Evolutionary conservation across 1,284 basidiomycete genomes (phyloP), one percentile per base, ranked within the genome.

Genomic region (Leccinum fallax): DNA sequence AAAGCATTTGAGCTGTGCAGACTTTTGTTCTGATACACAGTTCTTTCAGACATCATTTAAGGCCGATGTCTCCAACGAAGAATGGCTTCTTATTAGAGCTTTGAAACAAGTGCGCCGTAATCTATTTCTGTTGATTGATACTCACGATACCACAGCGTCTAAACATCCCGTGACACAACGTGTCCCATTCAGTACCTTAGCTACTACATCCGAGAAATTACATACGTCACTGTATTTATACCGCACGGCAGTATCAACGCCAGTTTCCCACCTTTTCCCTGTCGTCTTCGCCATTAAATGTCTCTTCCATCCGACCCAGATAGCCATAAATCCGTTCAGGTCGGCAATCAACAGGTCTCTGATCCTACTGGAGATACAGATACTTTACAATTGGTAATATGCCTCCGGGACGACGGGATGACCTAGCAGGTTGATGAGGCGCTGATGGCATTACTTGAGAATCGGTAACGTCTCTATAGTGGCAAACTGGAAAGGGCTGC

Each of bases 11-110:
- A 32, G 13, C 19, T 19, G 24, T 26, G 36, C 24, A n/a, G 9
- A 26, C 32, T 49, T 53, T 59, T 34, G 7, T 48, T 48, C 57
- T 65, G 43, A 66, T 57, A 48, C 40, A 51, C 38, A 21, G 13
- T 55, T 52, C 55, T 34, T 69, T 55, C 71, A 95, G 90, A 81
- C 84, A 8, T 90, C 90, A 36, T 98, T 97, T 84, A 93, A 94
- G 80, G 83, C 89, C 30, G 93, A 97, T 74, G 94, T 97, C 32
- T 86, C 91, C 28, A 91, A 86, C 66, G 93, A 97, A 65, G 97
- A 99, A 72, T 98, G 96, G 95, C 81, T 90, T 19, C 84, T 98
- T 63, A 95, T 99, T 76, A 96, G 93, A 78, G 88, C 87, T 60
- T 83, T 99, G 73, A 99, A 99, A 81, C 83, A 87, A 19, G 92